Evolutionary conservation across 2,329 filamentous ascomycete genomes (phyloP), one percentile per base, ranked within the genome.

Genomic region (Myriangium duriaei): DNA sequence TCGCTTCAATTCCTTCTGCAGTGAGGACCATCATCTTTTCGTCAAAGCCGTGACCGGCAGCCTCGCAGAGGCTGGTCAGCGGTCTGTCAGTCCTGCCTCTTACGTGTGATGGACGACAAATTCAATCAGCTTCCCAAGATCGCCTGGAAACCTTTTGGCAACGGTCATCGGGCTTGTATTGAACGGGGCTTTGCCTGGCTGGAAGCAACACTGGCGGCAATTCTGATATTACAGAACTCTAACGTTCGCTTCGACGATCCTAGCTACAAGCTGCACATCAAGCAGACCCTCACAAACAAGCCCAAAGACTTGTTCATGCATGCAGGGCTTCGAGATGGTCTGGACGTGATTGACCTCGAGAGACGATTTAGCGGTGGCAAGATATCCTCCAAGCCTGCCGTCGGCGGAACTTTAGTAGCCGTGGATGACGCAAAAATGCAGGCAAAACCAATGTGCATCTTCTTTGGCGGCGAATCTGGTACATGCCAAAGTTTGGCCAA

Each of bases 1-100:
- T 42, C 74, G 80, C n/a, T 85, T 85, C 65, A 85, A 85, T 57
- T 78, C 72, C 1, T 84, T 78, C 56, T 86, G 85, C 51, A 65
- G 67, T 17, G 71, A 81, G 11, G 64, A 74, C 5, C 61, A 79
- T 53, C 81, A 86, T 46, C 79, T 79, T 0, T 85, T 86, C 47
- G 66, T 84, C 29, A 55, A 66, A 31, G 71, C 76, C 24, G 82
- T 85, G 79, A 64, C 65, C 1, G 65, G 66, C n/a, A 71, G 79
- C 38, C 60, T 86, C 1, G 50, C 55, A 10, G 74, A 77, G 43
- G 70, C 67, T 5, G 71, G 69, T 19, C 60, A 57, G 6, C 65
- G 74, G 19, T 55, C 66, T 9, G n/a, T n/a, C n/a, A n/a, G n/a
- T n/a, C n/a, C n/a, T n/a, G 65, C 38, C 81, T 81, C 0, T 81